Base-by-base conservation (phyloP, 768 basidiomycete species). In the Cystobasidium tubakii region DNA sequence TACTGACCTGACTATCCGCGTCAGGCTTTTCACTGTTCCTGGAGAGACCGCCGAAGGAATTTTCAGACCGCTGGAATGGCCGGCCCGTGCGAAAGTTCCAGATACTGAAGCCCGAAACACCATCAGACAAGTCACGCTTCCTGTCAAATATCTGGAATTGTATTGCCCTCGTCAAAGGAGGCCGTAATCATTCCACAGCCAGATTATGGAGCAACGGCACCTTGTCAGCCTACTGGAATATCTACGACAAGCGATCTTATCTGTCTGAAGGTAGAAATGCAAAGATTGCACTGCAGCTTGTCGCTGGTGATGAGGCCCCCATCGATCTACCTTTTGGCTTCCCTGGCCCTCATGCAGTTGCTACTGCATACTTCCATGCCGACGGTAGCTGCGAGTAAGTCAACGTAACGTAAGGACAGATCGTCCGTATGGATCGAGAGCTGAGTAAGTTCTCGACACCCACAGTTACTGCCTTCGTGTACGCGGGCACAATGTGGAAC, bases 1-100 rank as follows among this genome's bases (percentile, higher is more conserved):
- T 39, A 39, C 15, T 39, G 39, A 39, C 15, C 15, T 39, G 7
- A 39, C 15, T 39, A 39, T 15, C n/a, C n/a, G n/a, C n/a, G n/a
- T n/a, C 39, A 93, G 94, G 93, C 77, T 86, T 97, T 64, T 88
- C 94, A 74, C 78, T 95, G 15, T 93, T 88, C 81, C 82, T 98
- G 43, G 91, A 92, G 81, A 87, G 83, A 54, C 88, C 90, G 19
- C 92, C 92, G 6, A 83, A 85, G 64, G 91, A 92, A 77, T 88
- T 91, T 79, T 86, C 84, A 19, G 92, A 93, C 62, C 86, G 88
- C 63, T 98, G 95, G 92, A 87, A 88, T 19, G 89, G 88, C 44
- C 88, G 96, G 12, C 85, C 91, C 13, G 89, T 93, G 79, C 88
- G 96, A 27, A 86, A 88, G 0, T 84, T 89, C 69, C 86, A 88